phyloP scores from a whole-genome alignment of 805 yeast species.

The Candida gorgasii region DNA sequence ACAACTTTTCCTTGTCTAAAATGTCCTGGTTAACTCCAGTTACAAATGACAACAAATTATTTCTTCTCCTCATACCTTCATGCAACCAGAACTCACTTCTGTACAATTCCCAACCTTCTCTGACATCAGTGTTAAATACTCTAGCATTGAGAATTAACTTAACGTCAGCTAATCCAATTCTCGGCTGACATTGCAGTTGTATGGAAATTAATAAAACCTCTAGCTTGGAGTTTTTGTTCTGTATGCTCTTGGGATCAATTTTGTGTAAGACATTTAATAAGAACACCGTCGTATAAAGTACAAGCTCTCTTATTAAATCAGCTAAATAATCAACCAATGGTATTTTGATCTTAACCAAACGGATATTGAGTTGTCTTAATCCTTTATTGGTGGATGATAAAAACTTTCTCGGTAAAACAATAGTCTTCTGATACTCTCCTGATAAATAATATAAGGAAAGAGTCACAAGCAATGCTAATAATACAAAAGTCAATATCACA shows the following conservation, averaged over 20 bases:
- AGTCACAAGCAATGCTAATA: constrained; percentile 65
- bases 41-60: constrained; percentile 33
- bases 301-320: constrained; percentile 39
- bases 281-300: constrained; percentile 30
- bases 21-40: constrained; percentile 15
- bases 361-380: constrained; percentile 74
- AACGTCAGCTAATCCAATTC: constrained; percentile 72
- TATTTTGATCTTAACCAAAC: constrained; percentile 63
- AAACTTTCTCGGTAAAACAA: constrained; percentile 78
- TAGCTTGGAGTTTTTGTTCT: constrained; percentile 32
- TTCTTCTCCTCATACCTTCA: constrained; percentile 67
- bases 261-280: constrained; percentile 33
- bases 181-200: constrained; percentile 53
- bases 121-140: constrained; percentile 74
- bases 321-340: constrained; percentile 33
- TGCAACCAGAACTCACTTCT: constrained; percentile 91
- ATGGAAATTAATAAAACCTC: constrained; percentile 42
- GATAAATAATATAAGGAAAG: constrained; percentile 76
- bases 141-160: constrained; percentile 81
- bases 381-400: constrained; percentile 87
- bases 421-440: constrained; percentile 87
- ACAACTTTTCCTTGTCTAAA: constrained; percentile 26
- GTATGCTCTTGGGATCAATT: constrained; percentile 31
- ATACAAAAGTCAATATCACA: constrained; percentile 51
- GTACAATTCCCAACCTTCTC: constrained; percentile 95